Conservation (phyloP, 768 basidiomycete species). For the Trametes maxima region DNA sequence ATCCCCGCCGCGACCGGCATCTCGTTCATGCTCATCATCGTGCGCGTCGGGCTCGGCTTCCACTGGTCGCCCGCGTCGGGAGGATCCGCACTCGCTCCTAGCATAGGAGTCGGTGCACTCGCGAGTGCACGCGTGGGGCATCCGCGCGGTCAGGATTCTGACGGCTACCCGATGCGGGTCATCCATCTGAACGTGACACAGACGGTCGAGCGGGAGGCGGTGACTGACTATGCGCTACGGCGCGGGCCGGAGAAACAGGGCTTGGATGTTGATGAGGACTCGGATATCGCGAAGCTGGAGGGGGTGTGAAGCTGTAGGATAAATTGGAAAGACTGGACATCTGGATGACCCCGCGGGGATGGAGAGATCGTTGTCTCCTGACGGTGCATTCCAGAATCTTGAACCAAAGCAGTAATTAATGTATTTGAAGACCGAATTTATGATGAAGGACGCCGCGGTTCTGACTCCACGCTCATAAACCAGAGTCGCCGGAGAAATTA, state of each 20-base stretch:
- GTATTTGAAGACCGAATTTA: neutral
- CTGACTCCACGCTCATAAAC: no score
- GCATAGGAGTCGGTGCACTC: neutral
- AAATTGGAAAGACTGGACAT: no score
- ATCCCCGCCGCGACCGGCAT: conserved; percentile 20
- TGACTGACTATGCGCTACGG: conserved; percentile 6
- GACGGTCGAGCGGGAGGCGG: conserved; percentile 10
- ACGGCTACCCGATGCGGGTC: neutral
- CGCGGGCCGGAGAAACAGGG: conserved; percentile 1
- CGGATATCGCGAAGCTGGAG: no score
- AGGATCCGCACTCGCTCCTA: neutral
- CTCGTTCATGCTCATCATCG: conserved; percentile 22
- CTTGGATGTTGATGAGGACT: neutral
- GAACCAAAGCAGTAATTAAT: no score
- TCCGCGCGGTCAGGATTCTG: neutral
- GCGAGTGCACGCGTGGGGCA: neutral
- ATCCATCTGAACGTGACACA: conserved; percentile 8
- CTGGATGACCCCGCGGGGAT: no score
- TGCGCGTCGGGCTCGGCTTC: conserved; percentile 18
- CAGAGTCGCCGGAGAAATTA: no score
- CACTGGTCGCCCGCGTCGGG: conserved; percentile 4
- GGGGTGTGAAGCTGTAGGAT: no score
- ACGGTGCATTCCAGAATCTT: no score
- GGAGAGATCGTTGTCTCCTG: no score
- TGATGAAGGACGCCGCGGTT: no score